These are phyloP conservation scores for Strombidium stylifer DNA, from an alignment of 73 alveolate species.

Conservation along the genomic window DNA sequence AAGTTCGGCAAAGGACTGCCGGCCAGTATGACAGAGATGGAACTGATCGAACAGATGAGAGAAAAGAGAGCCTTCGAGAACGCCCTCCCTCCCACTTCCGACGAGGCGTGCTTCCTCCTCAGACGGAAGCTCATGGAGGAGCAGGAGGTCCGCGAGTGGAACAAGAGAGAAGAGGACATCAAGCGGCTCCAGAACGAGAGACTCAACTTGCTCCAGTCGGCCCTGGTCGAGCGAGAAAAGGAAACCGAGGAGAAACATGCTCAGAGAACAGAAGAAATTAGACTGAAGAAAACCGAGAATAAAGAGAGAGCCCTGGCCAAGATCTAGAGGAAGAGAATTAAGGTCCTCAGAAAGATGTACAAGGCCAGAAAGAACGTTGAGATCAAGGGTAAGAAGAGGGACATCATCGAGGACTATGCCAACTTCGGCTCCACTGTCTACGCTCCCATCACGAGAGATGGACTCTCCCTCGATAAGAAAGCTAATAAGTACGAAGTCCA, in stretches of 20 bases:
- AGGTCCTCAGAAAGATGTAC: conserved; percentile 95
- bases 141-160: conserved; percentile 98
- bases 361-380: conserved; percentile 92
- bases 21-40: conserved; percentile 97
- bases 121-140: conserved; percentile 95
- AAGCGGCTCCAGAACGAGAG: conserved; percentile 85
- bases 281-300: conserved; percentile 83
- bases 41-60: conserved; percentile 94
- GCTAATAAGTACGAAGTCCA: conserved; percentile 96
- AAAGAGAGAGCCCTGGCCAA: conserved; percentile 88
- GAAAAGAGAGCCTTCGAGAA: conserved; percentile 97
- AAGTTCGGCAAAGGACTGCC: conserved; percentile 97
- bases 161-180: conserved; percentile 93
- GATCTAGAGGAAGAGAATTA: conserved; percentile 87
- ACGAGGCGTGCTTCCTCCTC: conserved; percentile 95
- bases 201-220: conserved; percentile 78
- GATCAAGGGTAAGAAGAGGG: conserved; percentile 82
- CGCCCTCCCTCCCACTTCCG: conserved; percentile 97
- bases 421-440: conserved; percentile 96
- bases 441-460: conserved; percentile 98
- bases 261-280: conserved; percentile 82
- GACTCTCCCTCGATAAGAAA: conserved; percentile 92
- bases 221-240: conserved; percentile 85
- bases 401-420: conserved; percentile 96
- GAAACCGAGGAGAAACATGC: conserved; percentile 87